Evolutionary conservation across 495 filamentous ascomycete species (phyloP).

Genomic region (Penicillium canescens): DNA sequence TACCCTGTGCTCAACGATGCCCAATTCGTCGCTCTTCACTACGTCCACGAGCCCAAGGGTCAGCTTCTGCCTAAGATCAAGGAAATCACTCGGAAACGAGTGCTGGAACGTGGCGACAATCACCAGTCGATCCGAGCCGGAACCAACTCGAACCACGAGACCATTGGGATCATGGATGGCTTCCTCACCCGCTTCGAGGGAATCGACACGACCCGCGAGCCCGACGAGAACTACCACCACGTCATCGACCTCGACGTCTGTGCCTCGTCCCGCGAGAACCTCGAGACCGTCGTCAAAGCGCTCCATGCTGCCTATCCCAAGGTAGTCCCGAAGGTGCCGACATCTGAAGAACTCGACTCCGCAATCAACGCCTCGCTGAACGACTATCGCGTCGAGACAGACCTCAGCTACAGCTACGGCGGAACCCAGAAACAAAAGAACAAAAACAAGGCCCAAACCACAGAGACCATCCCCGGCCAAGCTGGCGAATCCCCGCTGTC

Average conservation of each 20-base stretch:
- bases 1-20: constrained; percentile 56
- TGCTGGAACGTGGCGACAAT: constrained; percentile 87
- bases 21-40: constrained; percentile 87
- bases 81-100: constrained; percentile 72
- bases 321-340: constrained; percentile 70
- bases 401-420: constrained; percentile 54
- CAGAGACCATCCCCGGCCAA: constrained; percentile 13
- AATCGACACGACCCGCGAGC: constrained; percentile 57
- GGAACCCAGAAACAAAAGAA: constrained; percentile 41
- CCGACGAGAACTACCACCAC: constrained; percentile 77
- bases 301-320: constrained; percentile 73
- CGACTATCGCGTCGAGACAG: constrained; percentile 75
- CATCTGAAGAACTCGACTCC: constrained; percentile 70
- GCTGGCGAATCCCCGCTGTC: constrained; percentile 7
- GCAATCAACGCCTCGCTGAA: constrained; percentile 76
- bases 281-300: constrained; percentile 73
- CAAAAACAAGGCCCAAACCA: constrained; percentile 28
- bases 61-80: constrained; percentile 62
- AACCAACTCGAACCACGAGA: constrained; percentile 62
- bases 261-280: constrained; percentile 75
- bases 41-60: constrained; percentile 70
- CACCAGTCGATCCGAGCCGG: constrained; percentile 94
- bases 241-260: constrained; percentile 84
- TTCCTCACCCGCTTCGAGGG: constrained; percentile 86
- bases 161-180: constrained; percentile 90